Conservation (phyloP, 495 filamentous ascomycete genomes). For the Diplogelasinospora grovesii region DNA sequence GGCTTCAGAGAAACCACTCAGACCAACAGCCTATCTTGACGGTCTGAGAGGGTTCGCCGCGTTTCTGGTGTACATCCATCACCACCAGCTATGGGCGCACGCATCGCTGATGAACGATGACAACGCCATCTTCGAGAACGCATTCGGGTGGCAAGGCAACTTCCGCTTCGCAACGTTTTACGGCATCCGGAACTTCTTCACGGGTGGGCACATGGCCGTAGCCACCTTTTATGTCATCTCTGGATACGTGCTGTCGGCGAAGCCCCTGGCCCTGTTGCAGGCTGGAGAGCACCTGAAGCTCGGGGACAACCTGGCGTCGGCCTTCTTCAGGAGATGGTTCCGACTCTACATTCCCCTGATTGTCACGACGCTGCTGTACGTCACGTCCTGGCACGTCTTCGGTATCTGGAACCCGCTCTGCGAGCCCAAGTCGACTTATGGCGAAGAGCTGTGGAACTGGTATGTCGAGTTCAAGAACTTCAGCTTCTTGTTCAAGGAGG, state of each 20-base stretch:
- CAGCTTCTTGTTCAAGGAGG: conserved; percentile 47
- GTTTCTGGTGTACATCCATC: conserved; percentile 42
- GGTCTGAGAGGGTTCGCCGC: conserved; percentile 41
- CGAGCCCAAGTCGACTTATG: conserved; percentile 38
- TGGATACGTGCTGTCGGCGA: conserved; percentile 44
- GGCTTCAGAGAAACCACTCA: conserved; percentile 11
- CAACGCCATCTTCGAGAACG: conserved; percentile 26
- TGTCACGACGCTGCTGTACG: conserved; percentile 40
- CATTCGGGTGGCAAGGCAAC: conserved; percentile 26
- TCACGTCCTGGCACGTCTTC: conserved; percentile 46
- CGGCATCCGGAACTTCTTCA: conserved; percentile 32
- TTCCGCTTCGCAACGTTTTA: conserved; percentile 34
- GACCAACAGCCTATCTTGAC: conserved; percentile 41
- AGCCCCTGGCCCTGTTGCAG: conserved; percentile 43
- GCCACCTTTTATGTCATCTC: conserved; percentile 46
- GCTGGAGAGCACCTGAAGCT: conserved; percentile 23
- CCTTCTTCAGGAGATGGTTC: conserved; percentile 31
- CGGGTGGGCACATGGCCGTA: conserved; percentile 47
- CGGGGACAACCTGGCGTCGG: conserved; percentile 23
- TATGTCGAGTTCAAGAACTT: conserved; percentile 54
- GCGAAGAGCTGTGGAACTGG: conserved; percentile 46
- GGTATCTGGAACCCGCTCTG: conserved; percentile 31
- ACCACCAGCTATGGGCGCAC: conserved; percentile 38
- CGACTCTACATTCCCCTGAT: conserved; percentile 32
- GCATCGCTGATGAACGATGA: conserved; percentile 10